phyloP scores from a whole-genome alignment of 257 asterid species.

The Asclepias syriaca region DNA sequence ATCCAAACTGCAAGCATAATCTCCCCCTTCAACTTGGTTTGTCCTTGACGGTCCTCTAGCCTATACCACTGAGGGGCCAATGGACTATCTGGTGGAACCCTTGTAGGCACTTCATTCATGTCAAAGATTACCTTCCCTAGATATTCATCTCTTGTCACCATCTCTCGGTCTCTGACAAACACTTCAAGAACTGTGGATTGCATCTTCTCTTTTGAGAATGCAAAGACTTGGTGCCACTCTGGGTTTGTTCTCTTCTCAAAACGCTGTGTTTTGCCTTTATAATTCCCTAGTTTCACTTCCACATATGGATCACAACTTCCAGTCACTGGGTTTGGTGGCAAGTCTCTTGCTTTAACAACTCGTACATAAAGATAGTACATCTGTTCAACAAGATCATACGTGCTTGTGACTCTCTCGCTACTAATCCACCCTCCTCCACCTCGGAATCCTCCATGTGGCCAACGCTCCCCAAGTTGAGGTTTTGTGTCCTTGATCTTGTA shows the following conservation, averaged over 20 bases:
- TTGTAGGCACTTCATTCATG: constrained; percentile 61
- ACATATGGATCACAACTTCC: constrained; percentile 75
- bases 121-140: constrained; percentile 60
- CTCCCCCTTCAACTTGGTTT: constrained; percentile 47
- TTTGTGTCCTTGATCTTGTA: constrained; percentile 59
- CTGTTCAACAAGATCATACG: constrained; percentile 89
- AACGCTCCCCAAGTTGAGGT: constrained; percentile 69
- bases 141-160: constrained; percentile 52
- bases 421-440: constrained; percentile 61
- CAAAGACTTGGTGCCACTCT: constrained; percentile 57
- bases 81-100: constrained; percentile 85
- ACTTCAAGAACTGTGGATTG: constrained; percentile 59
- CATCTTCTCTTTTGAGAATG: constrained; percentile 63
- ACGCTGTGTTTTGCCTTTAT: constrained; percentile 59
- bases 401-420: constrained; percentile 50
- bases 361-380: constrained; percentile 73
- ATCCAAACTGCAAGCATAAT: constrained; percentile 73
- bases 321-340: constrained; percentile 48
- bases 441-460: constrained; percentile 68
- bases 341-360: constrained; percentile 63
- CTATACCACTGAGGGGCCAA: constrained; percentile 78
- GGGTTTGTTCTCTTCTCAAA: constrained; percentile 58
- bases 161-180: constrained; percentile 50
- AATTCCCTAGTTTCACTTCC: constrained; percentile 78
- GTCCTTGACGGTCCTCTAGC: constrained; percentile 43